Conservation (phyloP, 2,329 filamentous ascomycete species). For the Penicillium sp. region DNA sequence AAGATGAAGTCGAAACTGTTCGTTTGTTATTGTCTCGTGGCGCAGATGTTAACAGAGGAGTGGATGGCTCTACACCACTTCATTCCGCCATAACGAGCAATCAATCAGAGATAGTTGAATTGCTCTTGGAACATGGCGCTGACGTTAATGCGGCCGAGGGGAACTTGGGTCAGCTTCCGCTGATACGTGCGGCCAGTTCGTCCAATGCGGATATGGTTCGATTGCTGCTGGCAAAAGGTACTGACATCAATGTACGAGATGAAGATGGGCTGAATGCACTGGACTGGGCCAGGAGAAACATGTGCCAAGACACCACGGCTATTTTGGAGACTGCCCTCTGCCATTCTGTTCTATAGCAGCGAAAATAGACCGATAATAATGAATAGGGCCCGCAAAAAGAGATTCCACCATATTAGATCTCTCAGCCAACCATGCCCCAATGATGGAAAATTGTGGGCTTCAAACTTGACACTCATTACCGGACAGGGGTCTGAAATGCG, state of each 20-base stretch:
- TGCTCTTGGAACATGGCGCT: slow-evolving; percentile 21
- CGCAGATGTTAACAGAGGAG: slow-evolving; percentile 1
- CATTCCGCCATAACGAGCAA: not conserved
- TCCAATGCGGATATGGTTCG: not conserved
- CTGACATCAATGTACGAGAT: not conserved
- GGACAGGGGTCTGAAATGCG: no score
- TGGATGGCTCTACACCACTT: slow-evolving; percentile 7
- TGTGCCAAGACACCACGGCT: not conserved
- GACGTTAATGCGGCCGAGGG: slow-evolving; percentile 16
- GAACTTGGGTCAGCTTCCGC: not conserved
- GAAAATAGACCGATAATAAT: no score
- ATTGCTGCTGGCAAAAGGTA: not conserved
- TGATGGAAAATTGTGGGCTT: no score
- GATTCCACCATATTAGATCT: no score
- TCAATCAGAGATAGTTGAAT: slow-evolving; percentile 6
- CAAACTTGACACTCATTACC: no score
- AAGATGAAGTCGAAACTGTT: not conserved
- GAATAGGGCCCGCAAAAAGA: no score
- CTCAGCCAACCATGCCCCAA: not conserved
- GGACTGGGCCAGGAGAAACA: not conserved
- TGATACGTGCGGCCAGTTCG: slow-evolving; percentile 3
- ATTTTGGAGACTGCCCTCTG: not conserved
- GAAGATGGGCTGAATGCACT: not conserved
- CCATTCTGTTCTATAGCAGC: no score
- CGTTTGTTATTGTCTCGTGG: slow-evolving; percentile 1